Evolutionary conservation across 2,329 filamentous ascomycete genomes (phyloP), one percentile per base, ranked within the genome.

Genomic region (Dichotomopilus funicola): DNA sequence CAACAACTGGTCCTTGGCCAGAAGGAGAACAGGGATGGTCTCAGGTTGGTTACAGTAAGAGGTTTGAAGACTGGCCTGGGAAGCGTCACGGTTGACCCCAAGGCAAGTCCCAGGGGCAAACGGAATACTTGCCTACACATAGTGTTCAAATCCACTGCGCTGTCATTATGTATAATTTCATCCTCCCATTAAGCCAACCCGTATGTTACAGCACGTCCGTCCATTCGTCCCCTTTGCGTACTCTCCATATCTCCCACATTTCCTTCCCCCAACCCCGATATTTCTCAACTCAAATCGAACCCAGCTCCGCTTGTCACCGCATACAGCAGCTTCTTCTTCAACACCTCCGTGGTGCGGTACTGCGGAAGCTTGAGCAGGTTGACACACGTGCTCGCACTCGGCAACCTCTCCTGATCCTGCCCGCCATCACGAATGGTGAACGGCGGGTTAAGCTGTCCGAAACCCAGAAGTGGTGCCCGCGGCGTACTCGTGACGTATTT

Each of bases 401-500:
- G 94, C 60, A 96, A 73, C 56, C 94, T 78, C 48, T 82, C 79
- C 71, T 92, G 81, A 66, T 95, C 89, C 33, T 74, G 74, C 4
- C 89, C 88, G 0, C 84, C 86, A 71, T 99, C 94, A 4, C 94
- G 77, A 60, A 99, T 97, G 66, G 86, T 92, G 70, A 99, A 99
- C 41, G 79, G 78, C 2, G 94, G 94, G 55, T 86, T 88, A 61
- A 99, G 73, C 66, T 94, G 88, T 13, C 83, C 83, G 67, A 99
- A 99, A 0, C 94, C 94, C 3, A 97, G 74, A 45, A 99, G 74
- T 2, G 94, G 94, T 35, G 91, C 92, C 40, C 94, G 79, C 0
- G 94, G 92, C 8, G 94, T 96, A 34, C 87, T 92, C 5, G 91
- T 99, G 47, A 97, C 94, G 64, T 96, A 99, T 67, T 96, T 96